Percentiles rank a stretch among this genome's conserved stretches.
These are phyloP conservation scores for Phoma sp. DNA, from an alignment of 2,329 filamentous ascomycete genomes.

Conservation along the genomic window DNA sequence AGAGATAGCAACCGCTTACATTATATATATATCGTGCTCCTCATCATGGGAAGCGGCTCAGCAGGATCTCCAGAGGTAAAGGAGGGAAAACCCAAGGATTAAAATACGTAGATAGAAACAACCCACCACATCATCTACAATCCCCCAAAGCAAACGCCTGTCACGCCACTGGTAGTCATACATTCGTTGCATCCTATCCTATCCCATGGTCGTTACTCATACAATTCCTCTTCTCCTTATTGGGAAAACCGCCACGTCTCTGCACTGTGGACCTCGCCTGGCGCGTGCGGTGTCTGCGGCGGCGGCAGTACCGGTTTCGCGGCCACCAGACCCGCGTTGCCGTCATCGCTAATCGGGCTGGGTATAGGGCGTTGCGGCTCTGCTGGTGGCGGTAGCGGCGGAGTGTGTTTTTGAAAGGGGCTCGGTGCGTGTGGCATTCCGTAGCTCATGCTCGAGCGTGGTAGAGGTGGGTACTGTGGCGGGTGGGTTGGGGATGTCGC, in stretches of 20 bases:
- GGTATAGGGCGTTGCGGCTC: slow-evolving; percentile 40
- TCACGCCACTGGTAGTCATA: slow-evolving; percentile 1
- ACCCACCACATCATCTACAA: not conserved
- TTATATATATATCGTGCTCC: not conserved
- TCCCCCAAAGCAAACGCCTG: not conserved
- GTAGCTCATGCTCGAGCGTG: slow-evolving; percentile 23
- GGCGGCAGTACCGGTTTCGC: slow-evolving; percentile 9
- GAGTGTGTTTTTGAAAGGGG: slow-evolving; percentile 23
- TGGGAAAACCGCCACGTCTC: slow-evolving; percentile 43
- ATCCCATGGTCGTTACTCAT: slow-evolving; percentile 2
- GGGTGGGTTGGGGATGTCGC: slow-evolving; percentile 18
- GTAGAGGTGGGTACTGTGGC: slow-evolving; percentile 25
- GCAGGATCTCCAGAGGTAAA: too few relatives aligned
- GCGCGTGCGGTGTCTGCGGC: slow-evolving; percentile 7
- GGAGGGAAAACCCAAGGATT: not conserved
- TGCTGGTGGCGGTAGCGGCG: slow-evolving; percentile 20
- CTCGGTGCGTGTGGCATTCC: slow-evolving; percentile 21
- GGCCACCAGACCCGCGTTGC: slow-evolving; percentile 20
- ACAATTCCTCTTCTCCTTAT: not conserved
- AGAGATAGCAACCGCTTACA: not conserved
- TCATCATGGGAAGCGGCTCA: not conserved
- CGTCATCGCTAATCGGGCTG: slow-evolving; percentile 44
- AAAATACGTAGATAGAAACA: not conserved
- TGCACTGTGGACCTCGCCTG: slow-evolving; percentile 26
- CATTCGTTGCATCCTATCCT: not conserved